Evolutionary conservation across 2,329 filamentous ascomycete species (phyloP).

Genomic region (Claviceps cyperi): DNA sequence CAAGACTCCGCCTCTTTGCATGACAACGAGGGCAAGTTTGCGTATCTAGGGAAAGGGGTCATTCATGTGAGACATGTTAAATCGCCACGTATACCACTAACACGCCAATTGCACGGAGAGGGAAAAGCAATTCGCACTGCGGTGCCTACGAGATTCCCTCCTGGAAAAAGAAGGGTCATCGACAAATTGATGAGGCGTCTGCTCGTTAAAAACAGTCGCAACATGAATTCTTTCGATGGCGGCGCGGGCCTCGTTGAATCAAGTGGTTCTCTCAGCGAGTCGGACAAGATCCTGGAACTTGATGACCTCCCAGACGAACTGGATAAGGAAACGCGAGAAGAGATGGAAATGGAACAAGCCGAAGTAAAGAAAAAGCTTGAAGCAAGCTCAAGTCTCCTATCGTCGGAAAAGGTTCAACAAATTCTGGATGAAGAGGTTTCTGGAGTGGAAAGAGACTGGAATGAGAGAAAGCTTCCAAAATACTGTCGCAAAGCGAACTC

Average conservation of each 20-base stretch:
- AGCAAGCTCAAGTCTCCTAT: constrained; percentile 17
- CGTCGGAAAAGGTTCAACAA: constrained; percentile 29
- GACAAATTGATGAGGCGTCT: constrained; percentile 25
- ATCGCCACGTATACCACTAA: constrained; percentile 11
- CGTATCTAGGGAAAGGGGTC: constrained; percentile 23
- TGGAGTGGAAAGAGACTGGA: constrained; percentile 40
- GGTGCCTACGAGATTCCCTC: constrained; percentile 17
- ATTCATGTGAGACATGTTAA: constrained; percentile 13
- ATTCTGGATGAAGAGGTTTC: constrained; percentile 40
- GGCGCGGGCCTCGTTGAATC: not conserved
- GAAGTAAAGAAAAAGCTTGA: constrained; percentile 4
- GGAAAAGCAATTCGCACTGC: constrained; percentile 15
- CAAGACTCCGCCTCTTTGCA: constrained; percentile 9
- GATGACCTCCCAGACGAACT: constrained; percentile 16
- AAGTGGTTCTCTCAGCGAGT: constrained; percentile 9
- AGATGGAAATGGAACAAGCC: constrained; percentile 36
- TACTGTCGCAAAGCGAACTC: constrained; percentile 40
- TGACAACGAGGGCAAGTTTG: constrained; percentile 7
- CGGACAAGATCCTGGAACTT: constrained; percentile 29
- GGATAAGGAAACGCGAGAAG: constrained; percentile 44
- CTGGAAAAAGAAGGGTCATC: constrained; percentile 30
- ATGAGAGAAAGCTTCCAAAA: constrained; percentile 39
- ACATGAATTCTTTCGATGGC: not conserved
- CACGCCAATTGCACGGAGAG: constrained; percentile 11
- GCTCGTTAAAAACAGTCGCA: constrained; percentile 17